Conservation (phyloP, 345 rosid genomes). For the Microthlaspi erraticum region DNA sequence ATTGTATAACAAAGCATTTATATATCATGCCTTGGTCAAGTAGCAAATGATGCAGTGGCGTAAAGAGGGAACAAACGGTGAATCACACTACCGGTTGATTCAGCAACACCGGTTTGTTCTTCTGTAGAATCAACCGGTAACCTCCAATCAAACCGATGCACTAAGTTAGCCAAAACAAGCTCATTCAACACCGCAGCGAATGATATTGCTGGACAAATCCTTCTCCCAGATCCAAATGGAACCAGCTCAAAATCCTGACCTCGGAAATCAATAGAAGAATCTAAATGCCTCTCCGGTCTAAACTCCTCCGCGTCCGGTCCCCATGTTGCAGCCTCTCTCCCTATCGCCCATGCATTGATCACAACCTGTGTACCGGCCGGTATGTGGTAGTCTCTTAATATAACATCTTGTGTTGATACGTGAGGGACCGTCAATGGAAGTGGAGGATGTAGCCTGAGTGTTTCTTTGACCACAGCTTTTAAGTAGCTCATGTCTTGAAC, state of each 20-base stretch:
- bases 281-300: slow-evolving; percentile 47
- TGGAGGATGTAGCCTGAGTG: slow-evolving; percentile 53
- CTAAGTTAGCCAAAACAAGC: slow-evolving; percentile 38
- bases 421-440: slow-evolving; percentile 47
- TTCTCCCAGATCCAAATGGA: slow-evolving; percentile 47
- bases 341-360: slow-evolving; percentile 52
- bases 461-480: slow-evolving; percentile 51
- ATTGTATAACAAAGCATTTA: neutral
- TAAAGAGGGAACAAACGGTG: slow-evolving; percentile 29
- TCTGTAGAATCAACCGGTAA: slow-evolving; percentile 1
- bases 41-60: slow-evolving; percentile 26
- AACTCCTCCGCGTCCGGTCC: slow-evolving; percentile 45
- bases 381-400: slow-evolving; percentile 42
- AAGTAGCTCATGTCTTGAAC: slow-evolving; percentile 38
- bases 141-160: slow-evolving; percentile 46
- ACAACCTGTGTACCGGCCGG: slow-evolving; percentile 44
- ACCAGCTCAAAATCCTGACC: slow-evolving; percentile 46
- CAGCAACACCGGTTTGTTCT: slow-evolving; percentile 8
- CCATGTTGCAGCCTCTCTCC: slow-evolving; percentile 44
- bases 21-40: neutral
- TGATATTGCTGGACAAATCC: slow-evolving; percentile 42
- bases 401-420: slow-evolving; percentile 40
- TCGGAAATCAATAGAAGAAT: slow-evolving; percentile 34
- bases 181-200: slow-evolving; percentile 42
- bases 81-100: slow-evolving; percentile 21